Percentiles rank a stretch among this genome's conserved stretches.
Conservation (phyloP, 2,329 filamentous ascomycete genomes). For the Colletotrichum gigasporum region DNA sequence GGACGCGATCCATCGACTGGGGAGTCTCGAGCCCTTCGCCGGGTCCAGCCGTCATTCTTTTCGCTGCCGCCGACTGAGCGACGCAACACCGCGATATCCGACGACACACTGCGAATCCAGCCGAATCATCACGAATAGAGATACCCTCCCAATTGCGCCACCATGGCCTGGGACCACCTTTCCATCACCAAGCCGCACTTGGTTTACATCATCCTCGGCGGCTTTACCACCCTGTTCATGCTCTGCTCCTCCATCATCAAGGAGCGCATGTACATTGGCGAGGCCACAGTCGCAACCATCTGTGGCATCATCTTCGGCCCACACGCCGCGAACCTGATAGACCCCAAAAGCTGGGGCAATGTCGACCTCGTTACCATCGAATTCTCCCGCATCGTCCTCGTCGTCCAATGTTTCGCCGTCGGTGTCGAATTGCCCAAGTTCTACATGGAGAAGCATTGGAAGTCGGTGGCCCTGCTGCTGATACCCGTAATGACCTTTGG, state of each 20-base stretch:
- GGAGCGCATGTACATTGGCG: slow-evolving; percentile 97
- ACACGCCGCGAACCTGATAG: slow-evolving; percentile 82
- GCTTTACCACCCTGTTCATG: slow-evolving; percentile 99
- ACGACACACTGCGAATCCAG: neutral
- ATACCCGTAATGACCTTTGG: slow-evolving; percentile 98
- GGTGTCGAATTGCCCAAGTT: slow-evolving; percentile 90
- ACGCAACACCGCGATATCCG: slow-evolving; percentile 4
- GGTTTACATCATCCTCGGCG: slow-evolving; percentile 98
- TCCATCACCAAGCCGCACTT: slow-evolving; percentile 93
- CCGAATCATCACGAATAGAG: neutral
- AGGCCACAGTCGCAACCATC: slow-evolving; percentile 92
- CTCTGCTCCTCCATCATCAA: slow-evolving; percentile 97
- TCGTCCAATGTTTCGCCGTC: slow-evolving; percentile 92
- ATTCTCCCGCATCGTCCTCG: slow-evolving; percentile 87
- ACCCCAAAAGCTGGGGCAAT: slow-evolving; percentile 81
- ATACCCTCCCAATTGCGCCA: slow-evolving; percentile 30
- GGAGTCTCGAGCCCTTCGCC: slow-evolving; percentile 35
- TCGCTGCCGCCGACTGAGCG: slow-evolving; percentile 18
- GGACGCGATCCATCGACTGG: slow-evolving; percentile 38
- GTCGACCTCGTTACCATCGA: slow-evolving; percentile 88
- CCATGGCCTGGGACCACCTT: slow-evolving; percentile 83
- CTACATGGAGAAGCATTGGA: slow-evolving; percentile 99
- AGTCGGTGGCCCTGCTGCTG: slow-evolving; percentile 86
- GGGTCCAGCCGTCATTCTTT: slow-evolving; percentile 32
- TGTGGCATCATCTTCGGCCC: slow-evolving; percentile 91